Evolutionary conservation across 208 protist genomes (phyloP), one percentile per base, ranked within the genome.

Genomic region (Trypanosoma conorhini): DNA sequence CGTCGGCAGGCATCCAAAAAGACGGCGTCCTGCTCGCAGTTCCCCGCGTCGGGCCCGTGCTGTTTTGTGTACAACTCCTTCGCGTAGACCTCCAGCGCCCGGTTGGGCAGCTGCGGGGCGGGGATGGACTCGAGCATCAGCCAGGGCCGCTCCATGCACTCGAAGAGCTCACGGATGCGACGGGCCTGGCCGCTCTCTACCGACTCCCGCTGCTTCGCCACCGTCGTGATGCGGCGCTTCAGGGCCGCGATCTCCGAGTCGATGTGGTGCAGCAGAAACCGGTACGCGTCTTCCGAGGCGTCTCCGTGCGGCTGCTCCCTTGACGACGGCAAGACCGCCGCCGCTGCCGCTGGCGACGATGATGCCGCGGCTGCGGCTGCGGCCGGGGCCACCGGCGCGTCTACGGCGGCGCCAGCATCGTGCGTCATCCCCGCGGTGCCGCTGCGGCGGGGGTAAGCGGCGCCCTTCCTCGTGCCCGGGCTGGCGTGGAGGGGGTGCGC

Each of bases 231-330:
- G 13, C 87, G 81, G 13, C 84, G 79, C 70, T 82, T 80, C 48
- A 93, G 75, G 0, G 87, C 87, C 0, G 76, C 84, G 26, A 93
- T 93, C 44, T 93, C 84, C 0, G 87, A 85, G 57, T 93, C 87
- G 48, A 93, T 93, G 84, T 93, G 87, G 56, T 88, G 64, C 22
- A 93, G 62, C 13, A 93, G 76, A 54, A 93, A 93, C 35, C 80
- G 79, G 69, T 90, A 93, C 68, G 87, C 87, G 52, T 92, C 87
- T 17, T 75, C 62, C n/a, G 83, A 85, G 9, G 22, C 24, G 44
- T 72, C 26, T 48, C 44, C 28, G 26, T 75, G 31, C 7, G 55
- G 50, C 38, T 63, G 22, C 33, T 70, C 55, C 28, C 58, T 62
- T 22, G 15, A 46, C 24, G 55, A 15, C n/a, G 42, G 54, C 44